Conservation (phyloP, 345 rosid genomes). For the Triadica sebifera region DNA sequence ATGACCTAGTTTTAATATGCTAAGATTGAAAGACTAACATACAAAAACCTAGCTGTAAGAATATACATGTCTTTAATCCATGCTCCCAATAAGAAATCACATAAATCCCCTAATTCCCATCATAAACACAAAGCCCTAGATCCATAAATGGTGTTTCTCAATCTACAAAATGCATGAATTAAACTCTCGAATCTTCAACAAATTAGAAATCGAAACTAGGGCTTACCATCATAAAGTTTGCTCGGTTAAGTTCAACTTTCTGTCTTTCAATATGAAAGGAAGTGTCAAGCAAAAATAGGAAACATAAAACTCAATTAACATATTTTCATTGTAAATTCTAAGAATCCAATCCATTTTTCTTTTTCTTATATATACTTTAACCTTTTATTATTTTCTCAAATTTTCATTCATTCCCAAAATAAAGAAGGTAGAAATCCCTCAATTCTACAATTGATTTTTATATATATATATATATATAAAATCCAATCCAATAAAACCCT, state of each 20-base stretch:
- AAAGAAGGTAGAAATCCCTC: background rate
- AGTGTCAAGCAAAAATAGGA: too few species aligned
- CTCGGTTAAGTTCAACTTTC: too few species aligned
- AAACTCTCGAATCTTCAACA: background rate
- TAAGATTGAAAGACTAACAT: background rate
- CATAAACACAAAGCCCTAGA: slow-evolving; percentile 5
- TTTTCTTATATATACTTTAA: too few species aligned
- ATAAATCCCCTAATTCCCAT: background rate
- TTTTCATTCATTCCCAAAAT: background rate
- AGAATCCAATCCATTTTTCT: too few species aligned
- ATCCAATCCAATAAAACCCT: background rate
- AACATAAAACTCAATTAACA: too few species aligned
- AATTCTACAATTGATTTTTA: background rate
- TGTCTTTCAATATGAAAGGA: too few species aligned
- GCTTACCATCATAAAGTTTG: too few species aligned
- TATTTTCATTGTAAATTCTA: too few species aligned
- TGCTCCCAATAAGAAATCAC: background rate
- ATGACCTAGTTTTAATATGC: background rate
- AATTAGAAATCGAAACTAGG: background rate
- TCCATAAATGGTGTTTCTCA: background rate
- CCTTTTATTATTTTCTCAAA: background rate
- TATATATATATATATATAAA: background rate
- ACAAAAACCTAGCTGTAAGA: background rate
- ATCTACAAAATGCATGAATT: background rate
- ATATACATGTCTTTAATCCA: background rate